Base-by-base conservation (phyloP, 2,329 filamentous ascomycete genomes). In the Botryotinia narcissicola region DNA sequence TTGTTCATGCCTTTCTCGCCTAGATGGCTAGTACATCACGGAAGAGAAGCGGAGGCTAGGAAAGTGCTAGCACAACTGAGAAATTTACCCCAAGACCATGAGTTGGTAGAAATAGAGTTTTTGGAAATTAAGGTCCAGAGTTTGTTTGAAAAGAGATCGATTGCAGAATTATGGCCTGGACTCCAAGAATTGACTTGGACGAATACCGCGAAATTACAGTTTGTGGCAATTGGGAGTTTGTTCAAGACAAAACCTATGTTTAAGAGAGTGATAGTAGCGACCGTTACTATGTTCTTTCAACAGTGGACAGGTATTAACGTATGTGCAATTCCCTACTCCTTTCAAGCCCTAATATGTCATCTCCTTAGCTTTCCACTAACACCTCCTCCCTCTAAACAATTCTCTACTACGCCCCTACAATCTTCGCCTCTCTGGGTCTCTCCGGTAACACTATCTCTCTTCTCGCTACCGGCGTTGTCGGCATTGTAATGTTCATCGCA, bases 81-180 rank as follows among this genome's bases (percentile, higher is more conserved):
- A 37, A 86, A 85, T 9, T 86, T 93, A 0, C 81, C 88, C 0
- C 79, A 83, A 25, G 87, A 91, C 75, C 87, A 94, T 78, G 89
- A 93, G 73, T 86, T 93, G 0, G 87, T 95, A 54, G 87, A 91
- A 76, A 85, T 94, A 1, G 93, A 95, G 78, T 94, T 92, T 79
- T 87, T 94, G n/a, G 93, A 95, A 80, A 95, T 95, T 83, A 93
- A 93, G 81, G 92, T 92, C 0, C 91, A 94, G 80, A 91, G 89
- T 0, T 81, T 92, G 29, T 96, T 95, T 77, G 92, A 95, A 82
- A 93, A 94, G 82, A 87, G 89, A 48, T 89, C 88, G 0, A 85
- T 91, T 16, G 87, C 88, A 0, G 90, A 92, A 75, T 85, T 90
- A 37, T 94, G 92, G 81, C 92, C 92, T 0, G 84, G 91, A 48